phyloP scores from a whole-genome alignment of 192 early-diverging fungal species.

The Coemansia sp. region DNA sequence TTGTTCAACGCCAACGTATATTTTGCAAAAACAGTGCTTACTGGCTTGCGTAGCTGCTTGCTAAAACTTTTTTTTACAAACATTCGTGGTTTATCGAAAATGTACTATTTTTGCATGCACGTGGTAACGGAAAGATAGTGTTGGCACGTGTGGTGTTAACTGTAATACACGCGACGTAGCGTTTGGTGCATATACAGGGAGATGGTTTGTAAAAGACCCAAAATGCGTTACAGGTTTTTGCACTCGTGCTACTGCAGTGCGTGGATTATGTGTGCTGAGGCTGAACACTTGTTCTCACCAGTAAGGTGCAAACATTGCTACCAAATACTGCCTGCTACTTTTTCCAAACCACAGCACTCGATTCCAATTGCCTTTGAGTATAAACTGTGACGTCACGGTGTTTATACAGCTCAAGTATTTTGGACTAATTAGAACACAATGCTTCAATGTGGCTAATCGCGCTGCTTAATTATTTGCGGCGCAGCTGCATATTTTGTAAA shows the following conservation, averaged over 20 bases:
- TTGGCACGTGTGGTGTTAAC: no score
- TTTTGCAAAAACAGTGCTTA: not conserved
- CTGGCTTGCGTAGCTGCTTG: not conserved
- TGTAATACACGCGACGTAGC: no score
- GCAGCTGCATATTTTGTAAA: not conserved
- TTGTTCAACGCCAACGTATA: not conserved
- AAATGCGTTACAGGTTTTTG: no score
- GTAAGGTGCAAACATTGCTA: no score
- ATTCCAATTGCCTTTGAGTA: no score
- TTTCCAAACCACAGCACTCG: no score
- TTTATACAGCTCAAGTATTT: not conserved
- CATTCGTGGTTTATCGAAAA: slow-evolving; percentile 3
- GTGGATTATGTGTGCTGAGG: no score
- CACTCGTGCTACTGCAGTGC: not conserved
- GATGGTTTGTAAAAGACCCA: no score
- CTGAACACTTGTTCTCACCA: no score
- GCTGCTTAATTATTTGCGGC: not conserved
- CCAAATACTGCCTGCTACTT: no score
- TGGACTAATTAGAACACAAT: not conserved
- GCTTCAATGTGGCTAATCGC: not conserved
- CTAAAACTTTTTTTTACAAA: slow-evolving; percentile 3
- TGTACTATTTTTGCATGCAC: not conserved
- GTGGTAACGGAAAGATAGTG: not conserved
- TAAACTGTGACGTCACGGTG: no score
- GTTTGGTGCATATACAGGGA: no score